Percentiles rank a stretch among this genome's conserved stretches.
Conservation (phyloP, 306 rosid genomes). For the Quercus aquifolioides region DNA sequence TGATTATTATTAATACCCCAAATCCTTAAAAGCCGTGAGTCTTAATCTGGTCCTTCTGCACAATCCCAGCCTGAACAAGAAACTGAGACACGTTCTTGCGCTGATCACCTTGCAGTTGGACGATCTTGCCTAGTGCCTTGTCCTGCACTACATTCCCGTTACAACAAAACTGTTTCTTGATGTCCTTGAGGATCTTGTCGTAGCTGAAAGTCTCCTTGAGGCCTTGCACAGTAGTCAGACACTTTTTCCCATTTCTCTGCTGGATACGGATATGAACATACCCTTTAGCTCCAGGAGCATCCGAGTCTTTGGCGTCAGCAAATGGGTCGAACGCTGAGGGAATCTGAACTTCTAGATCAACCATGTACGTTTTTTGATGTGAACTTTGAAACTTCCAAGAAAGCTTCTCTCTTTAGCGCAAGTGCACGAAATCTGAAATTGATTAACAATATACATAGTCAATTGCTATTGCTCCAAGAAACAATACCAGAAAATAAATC, state of each 20-base stretch:
- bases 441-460: not conserved
- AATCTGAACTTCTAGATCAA: constrained; percentile 52
- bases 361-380: constrained; percentile 60
- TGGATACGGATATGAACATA: constrained; percentile 85
- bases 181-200: constrained; percentile 80
- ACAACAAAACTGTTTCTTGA: constrained; percentile 84
- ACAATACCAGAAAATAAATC: too few species aligned
- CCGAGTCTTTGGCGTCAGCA: constrained; percentile 62
- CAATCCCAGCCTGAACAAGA: constrained; percentile 58
- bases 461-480: not conserved
- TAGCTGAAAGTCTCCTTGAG: constrained; percentile 67
- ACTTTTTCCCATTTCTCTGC: constrained; percentile 86
- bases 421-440: not conserved
- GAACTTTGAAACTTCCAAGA: not conserved
- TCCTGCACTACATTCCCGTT: constrained; percentile 96
- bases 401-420: not conserved
- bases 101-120: constrained; percentile 93
- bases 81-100: constrained; percentile 82
- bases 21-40: constrained; percentile 70
- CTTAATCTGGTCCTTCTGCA: constrained; percentile 72
- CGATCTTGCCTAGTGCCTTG: constrained; percentile 75
- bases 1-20: not conserved
- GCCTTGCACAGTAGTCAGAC: constrained; percentile 87
- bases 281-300: constrained; percentile 68
- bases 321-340: constrained; percentile 73